A percentile compares a stretch with the other conserved stretches of the same genome.
Evolutionary conservation across 106 monocot genomes (phyloP).

Genomic region (Agapanthus africanus): DNA sequence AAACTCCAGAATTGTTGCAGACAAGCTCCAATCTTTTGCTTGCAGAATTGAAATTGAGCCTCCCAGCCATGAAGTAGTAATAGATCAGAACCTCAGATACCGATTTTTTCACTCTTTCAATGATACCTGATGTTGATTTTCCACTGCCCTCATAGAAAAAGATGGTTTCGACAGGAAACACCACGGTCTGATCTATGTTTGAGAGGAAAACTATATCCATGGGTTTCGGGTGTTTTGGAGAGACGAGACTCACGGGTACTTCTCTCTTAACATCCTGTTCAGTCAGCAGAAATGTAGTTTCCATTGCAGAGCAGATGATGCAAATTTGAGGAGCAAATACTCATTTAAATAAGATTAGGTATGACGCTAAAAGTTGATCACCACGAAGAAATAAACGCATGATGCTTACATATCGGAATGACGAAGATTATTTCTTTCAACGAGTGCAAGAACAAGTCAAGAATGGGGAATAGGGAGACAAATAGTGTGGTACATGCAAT

Average conservation of each 20-base stretch:
- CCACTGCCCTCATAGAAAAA: constrained; percentile 55
- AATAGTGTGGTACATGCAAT: too few species aligned
- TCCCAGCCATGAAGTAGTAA: constrained; percentile 89
- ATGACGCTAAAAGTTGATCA: too few species aligned
- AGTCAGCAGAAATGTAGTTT: constrained; percentile 15
- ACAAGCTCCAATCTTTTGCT: constrained; percentile 57
- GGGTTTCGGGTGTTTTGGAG: constrained; percentile 34
- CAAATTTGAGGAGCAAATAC: too few species aligned
- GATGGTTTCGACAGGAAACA: constrained; percentile 72
- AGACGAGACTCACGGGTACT: constrained; percentile 23
- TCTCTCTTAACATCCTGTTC: constrained; percentile 35
- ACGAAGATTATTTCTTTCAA: too few species aligned
- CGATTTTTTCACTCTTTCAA: constrained; percentile 35
- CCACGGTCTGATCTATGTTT: constrained; percentile 83
- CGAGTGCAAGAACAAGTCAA: too few species aligned
- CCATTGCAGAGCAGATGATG: constrained; percentile 16
- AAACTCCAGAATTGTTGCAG: constrained; percentile 71
- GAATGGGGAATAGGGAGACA: too few species aligned
- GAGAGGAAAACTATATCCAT: constrained; percentile 50
- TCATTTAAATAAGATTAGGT: too few species aligned
- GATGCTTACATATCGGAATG: too few species aligned
- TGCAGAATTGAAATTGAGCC: constrained; percentile 31
- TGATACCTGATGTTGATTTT: constrained; percentile 20
- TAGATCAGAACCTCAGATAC: constrained; percentile 41
- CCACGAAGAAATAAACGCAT: too few species aligned